Evolutionary conservation across 2,329 filamentous ascomycete genomes (phyloP), one percentile per base, ranked within the genome.

Genomic region (Thielaviopsis populi): DNA sequence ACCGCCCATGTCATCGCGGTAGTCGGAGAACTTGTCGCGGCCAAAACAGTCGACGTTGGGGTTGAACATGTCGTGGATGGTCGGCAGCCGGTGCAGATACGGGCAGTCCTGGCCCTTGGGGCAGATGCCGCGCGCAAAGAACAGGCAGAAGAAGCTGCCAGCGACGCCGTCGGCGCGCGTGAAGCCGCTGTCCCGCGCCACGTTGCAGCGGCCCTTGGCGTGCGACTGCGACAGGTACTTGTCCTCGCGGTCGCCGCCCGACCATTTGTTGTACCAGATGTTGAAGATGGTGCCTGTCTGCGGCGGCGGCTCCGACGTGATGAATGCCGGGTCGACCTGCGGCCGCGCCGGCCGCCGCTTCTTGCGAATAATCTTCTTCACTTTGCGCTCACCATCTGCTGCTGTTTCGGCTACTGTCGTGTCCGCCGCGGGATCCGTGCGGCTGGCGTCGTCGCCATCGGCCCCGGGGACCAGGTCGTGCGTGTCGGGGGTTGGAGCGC

Each of bases 241-340:
- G 77, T 95, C 91, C 72, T 97, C 92, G 66, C 91, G 84, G 75
- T 99, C 94, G 71, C 94, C 94, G 68, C 94, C 94, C 0, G 86
- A 88, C 91, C 92, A 97, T 75, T 96, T 97, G 78, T 96, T 96
- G 77, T 96, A 96, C 92, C 91, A 96, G 71, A 95, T 95, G 75
- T 99, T 99, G 80, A 94, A 99, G 65, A 91, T 90, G 0, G 89
- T 95, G 62, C 94, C 94, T 0, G 92, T 97, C 71, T 97, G 91
- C 1, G 89, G 88, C 17, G 91, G 90, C 3, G 89, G 87, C 70
- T 96, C 90, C 41, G 86, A 86, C 69, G 87, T 89, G 75, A 95
- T 82, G 53, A 86, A 86, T 48, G 87, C 84, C 1, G 91, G 84
- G 71, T 99, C 94, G 70, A 96, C 86, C 76, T 99, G 94, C 0